Base-by-base conservation (phyloP, 208 protist genomes). In the Trichomonas gallinae region DNA sequence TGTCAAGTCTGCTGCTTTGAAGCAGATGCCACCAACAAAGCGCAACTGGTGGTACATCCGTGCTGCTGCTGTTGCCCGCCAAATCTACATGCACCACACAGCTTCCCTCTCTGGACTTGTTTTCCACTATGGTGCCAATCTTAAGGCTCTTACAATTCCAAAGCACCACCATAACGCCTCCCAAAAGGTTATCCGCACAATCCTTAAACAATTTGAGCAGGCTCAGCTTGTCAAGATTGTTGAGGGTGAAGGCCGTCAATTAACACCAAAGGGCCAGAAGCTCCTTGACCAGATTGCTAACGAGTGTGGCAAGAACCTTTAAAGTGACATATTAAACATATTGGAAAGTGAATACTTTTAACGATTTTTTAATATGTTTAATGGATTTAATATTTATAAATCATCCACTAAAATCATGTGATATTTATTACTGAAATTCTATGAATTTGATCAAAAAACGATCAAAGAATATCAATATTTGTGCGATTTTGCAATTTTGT, bases 21-120 rank as follows among this genome's bases (percentile, higher is more conserved):
- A 99, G 98, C 99, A 99, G 97, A 98, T 99, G 96, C 98, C 98
- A 96, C 99, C 99, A 96, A 98, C 98, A 97, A 98, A 99, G 98
- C 98, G 98, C 96, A 99, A 99, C 98, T 99, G 99, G 99, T 99
- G 99, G 98, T 99, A 99, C 98, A 98, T 99, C 97, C 98, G 99
- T 97, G 97, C 97, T 96, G 99, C 99, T 96, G 98, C 99, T 88
- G 98, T 99, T 45, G 98, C 99, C 96, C 99, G 99, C 97, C 98
- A 98, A 97, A 97, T 99, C 96, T 99, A 99, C 98, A 96, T 99
- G 45, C 98, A 98, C 97, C 98, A 98, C 63, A 31, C 6, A 0
- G 98, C 98, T 96, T 98, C 98, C 40, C 98, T 99, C 97, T 99
- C 99, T 97, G 98, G 98, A 89, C 98, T 98, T 49, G 98, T 99